These are phyloP conservation scores for Quercus tomentella DNA, from an alignment of 331 rosid genomes.

Conservation along the genomic window DNA sequence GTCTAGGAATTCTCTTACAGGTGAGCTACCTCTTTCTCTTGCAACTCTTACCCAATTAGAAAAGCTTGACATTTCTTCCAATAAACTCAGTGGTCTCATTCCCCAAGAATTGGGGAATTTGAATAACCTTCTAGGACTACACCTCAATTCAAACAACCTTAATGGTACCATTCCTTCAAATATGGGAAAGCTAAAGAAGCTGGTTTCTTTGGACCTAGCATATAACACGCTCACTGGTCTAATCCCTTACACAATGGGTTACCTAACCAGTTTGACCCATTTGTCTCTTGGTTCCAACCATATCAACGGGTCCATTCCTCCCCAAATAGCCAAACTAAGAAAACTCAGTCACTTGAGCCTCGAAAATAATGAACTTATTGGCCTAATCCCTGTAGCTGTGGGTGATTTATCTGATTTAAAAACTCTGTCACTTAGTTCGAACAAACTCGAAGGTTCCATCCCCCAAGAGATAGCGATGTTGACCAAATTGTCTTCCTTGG, in stretches of 20 bases:
- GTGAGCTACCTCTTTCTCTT: neutral
- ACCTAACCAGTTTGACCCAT: neutral
- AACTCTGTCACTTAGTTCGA: neutral
- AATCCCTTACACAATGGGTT: neutral
- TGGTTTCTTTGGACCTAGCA: neutral
- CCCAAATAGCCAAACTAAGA: neutral
- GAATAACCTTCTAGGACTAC: neutral
- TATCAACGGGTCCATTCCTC: neutral
- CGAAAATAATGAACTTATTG: neutral
- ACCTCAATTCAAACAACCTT: neutral
- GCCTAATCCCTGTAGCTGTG: slow-evolving; percentile 1
- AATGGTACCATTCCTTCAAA: neutral
- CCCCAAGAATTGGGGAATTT: neutral
- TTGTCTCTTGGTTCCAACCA: neutral
- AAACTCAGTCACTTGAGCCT: neutral
- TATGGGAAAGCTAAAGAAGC: neutral
- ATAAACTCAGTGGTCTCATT: neutral
- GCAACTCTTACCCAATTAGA: neutral
- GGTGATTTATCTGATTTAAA: neutral
- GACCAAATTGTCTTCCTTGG: neutral
- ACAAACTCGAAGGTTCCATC: neutral
- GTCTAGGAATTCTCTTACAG: neutral
- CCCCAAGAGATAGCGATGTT: neutral
- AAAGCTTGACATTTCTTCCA: neutral
- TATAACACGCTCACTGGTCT: neutral